These are phyloP conservation scores for Solanum etuberosum DNA, from an alignment of 257 asterid genomes.

Conservation along the genomic window DNA sequence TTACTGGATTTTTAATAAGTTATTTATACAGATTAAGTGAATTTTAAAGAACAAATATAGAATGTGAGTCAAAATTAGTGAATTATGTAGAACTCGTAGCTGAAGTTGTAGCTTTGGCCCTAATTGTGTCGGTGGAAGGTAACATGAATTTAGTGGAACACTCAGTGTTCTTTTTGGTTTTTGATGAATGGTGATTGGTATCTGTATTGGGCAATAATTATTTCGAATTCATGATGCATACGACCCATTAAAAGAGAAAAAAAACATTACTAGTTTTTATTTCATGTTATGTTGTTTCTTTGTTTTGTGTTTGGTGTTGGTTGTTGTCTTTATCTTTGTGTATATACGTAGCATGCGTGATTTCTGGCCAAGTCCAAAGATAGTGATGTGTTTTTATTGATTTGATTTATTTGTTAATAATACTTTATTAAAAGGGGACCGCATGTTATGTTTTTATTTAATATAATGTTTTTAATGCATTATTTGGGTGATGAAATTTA, in stretches of 20 bases:
- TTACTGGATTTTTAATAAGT: not conserved
- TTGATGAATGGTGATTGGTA: not conserved
- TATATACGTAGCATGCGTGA: slow-evolving; percentile 25
- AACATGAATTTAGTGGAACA: not conserved
- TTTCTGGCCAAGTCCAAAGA: not conserved
- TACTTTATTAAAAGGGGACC: not conserved
- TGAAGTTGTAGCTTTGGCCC: not conserved
- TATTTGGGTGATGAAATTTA: not conserved
- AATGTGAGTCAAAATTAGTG: not conserved
- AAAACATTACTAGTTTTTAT: not conserved
- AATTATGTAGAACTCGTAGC: not conserved
- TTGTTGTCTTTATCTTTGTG: slow-evolving; percentile 16
- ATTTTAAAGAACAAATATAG: not conserved
- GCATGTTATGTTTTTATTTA: not conserved
- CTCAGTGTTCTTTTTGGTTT: not conserved
- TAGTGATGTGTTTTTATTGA: not conserved
- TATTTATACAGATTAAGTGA: not conserved
- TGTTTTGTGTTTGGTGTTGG: not conserved
- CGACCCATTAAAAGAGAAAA: not conserved
- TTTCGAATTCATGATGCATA: not conserved
- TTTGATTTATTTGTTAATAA: not conserved
- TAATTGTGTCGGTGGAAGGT: not conserved
- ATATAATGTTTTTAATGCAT: not conserved
- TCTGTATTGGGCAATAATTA: not conserved
- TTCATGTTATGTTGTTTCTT: not conserved